Evolutionary conservation across 805 yeast genomes (phyloP).

Genomic region (Cyberlindnera nakhonratchasimensis): DNA sequence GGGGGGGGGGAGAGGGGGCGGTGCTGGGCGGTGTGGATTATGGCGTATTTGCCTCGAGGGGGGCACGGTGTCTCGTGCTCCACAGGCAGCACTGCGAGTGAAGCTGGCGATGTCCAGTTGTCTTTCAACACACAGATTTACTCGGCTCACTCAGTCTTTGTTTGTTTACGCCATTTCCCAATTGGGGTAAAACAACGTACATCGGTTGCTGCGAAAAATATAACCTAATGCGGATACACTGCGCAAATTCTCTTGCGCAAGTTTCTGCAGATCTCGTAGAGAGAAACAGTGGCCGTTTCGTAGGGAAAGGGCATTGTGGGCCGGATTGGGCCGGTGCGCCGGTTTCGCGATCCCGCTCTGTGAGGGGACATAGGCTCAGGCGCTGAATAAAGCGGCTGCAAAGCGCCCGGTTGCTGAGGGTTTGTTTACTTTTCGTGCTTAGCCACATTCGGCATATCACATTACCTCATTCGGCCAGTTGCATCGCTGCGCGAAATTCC

Average conservation of each 20-base stretch:
- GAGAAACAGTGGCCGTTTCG: not conserved
- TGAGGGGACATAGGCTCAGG: no score
- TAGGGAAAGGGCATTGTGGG: not conserved
- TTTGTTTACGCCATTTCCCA: conserved; percentile 9
- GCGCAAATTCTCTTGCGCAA: no score
- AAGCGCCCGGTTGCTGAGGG: conserved; percentile 8
- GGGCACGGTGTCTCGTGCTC: no score
- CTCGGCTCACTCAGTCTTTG: not conserved
- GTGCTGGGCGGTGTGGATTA: no score
- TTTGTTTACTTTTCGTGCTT: conserved; percentile 5
- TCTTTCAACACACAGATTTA: not conserved
- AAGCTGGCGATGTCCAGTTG: no score
- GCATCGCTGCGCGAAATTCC: conserved; percentile 15
- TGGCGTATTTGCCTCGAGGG: no score
- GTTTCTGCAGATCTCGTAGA: no score
- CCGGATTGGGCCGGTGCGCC: not conserved
- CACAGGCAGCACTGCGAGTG: no score
- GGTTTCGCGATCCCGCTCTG: not conserved
- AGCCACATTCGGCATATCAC: conserved; percentile 4
- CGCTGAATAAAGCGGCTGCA: no score
- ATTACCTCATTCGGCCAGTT: conserved; percentile 5
- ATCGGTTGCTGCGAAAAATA: conserved; percentile 9
- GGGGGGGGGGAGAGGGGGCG: no score
- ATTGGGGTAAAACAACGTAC: not conserved
- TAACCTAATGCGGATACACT: conserved; percentile 1